Evolutionary conservation across 305 asterid species (phyloP), one percentile per base, ranked within the genome.

Genomic region (Fraxinus platypoda): DNA sequence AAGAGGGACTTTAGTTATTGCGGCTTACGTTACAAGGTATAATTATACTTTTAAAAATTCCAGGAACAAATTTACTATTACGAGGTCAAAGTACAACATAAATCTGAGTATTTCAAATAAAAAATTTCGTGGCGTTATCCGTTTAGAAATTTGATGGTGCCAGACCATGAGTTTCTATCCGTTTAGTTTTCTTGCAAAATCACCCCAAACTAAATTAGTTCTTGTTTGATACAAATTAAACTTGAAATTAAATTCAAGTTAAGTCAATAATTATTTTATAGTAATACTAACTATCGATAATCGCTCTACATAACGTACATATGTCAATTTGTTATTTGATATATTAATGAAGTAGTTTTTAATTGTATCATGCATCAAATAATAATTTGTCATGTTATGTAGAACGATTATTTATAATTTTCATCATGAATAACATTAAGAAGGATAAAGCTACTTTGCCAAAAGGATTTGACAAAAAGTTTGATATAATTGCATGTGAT

Each of bases 1-100:
- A 30, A 2, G 35, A 19, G 74, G 37, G 74, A 6, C 38, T 68
- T 12, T 68, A 28, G 74, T 68, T 68, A 68, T 68, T 68, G 74
- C 74, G 38, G 74, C 74, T 28, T 68, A 68, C 74, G 74, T 68
- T 68, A 28, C 35, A 38, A 68, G 74, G 19, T 68, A 68, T 68
- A 26, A 26, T 68, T n/a, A 1, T n/a, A 54, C 8, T 54, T 54
- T 54, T 54, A 54, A 54, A 1, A 68, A 11, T 68, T 68, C 74
- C 74, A 68, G 19, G 35, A 68, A 68, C 74, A 68, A 68, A 68
- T 68, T 17, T 68, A 68, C 17, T 68, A 26, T 28, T 28, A 25
- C 35, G 74, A 68, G 19, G 74, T 26, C 37, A 66, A 59, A 19
- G 30, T 21, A 59, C 30, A 19, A 8, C 28, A 57, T 21, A 11